A percentile compares a stretch with the other conserved stretches of the same genome.
Evolutionary conservation across 257 asterid genomes (phyloP).

Genomic region (Leonotis leonurus): DNA sequence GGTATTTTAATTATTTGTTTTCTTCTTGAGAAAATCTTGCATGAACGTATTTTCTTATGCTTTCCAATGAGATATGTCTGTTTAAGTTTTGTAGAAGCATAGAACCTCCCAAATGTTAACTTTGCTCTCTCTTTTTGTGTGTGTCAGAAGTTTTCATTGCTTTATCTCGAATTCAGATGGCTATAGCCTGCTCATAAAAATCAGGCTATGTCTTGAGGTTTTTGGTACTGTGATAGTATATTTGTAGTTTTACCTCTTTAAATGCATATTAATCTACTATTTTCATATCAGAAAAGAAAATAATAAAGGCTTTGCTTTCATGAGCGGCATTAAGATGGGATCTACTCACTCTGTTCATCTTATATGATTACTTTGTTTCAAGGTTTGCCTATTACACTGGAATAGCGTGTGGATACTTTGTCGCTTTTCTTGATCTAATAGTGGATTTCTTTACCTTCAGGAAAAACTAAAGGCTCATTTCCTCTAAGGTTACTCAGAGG

Average conservation of each 20-base stretch:
- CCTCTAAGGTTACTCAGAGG: not conserved
- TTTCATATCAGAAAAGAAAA: not conserved
- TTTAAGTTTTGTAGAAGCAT: not conserved
- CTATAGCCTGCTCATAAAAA: no score
- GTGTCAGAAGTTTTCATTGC: not conserved
- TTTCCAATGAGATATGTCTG: not conserved
- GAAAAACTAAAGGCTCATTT: not conserved
- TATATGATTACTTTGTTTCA: not conserved
- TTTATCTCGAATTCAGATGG: no score
- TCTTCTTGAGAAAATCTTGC: not conserved
- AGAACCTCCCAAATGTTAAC: no score
- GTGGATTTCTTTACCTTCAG: not conserved
- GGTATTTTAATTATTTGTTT: not conserved
- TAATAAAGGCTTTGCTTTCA: not conserved
- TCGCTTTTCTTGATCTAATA: not conserved
- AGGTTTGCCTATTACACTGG: not conserved
- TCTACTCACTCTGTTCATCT: not conserved
- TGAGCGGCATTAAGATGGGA: not conserved
- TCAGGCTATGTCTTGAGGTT: not conserved
- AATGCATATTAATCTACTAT: not conserved
- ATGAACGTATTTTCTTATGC: not conserved
- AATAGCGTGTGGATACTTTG: not conserved
- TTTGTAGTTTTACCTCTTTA: not conserved
- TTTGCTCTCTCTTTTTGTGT: not conserved
- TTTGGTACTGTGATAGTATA: not conserved